Conservation (phyloP, 1,284 basidiomycete genomes). For the Leccinum subrobustum region DNA sequence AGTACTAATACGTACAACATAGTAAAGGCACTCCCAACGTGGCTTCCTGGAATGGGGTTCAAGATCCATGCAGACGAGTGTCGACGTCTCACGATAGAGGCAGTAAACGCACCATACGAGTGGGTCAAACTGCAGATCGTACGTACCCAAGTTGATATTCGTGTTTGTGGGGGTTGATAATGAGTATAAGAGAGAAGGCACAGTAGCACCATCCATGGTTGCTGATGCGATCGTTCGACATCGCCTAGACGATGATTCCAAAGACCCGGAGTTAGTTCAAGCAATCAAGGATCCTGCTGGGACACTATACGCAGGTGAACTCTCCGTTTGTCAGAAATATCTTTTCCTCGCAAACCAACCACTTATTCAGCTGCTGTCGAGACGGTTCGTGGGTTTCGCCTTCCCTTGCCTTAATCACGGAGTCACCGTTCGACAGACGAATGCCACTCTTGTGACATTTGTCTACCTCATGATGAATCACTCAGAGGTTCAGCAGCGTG, state of each 20-base stretch:
- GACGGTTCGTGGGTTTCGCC: not conserved
- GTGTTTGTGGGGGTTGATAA: not conserved
- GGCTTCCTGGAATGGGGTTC: not conserved
- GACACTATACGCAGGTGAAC: not conserved
- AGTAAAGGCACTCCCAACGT: not conserved
- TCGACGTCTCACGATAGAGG: not conserved
- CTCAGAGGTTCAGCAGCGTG: not conserved
- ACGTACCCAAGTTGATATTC: not conserved
- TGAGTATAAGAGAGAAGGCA: constrained; percentile 8
- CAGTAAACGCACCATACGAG: not conserved
- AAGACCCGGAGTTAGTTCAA: not conserved
- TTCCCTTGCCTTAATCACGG: not conserved
- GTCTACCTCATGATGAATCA: not conserved
- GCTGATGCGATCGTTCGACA: constrained; percentile 16
- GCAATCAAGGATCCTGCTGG: not conserved
- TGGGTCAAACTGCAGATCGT: not conserved
- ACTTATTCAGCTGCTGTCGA: not conserved
- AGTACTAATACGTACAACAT: not conserved
- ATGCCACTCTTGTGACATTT: not conserved
- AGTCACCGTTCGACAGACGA: not conserved
- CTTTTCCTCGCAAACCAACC: not conserved
- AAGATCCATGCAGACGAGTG: not conserved
- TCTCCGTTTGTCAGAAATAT: not conserved
- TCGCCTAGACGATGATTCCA: not conserved
- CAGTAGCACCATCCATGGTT: constrained; percentile 17